These are phyloP conservation scores for Dothistroma pini DNA, from an alignment of 2,329 filamentous ascomycete genomes.

Conservation along the genomic window DNA sequence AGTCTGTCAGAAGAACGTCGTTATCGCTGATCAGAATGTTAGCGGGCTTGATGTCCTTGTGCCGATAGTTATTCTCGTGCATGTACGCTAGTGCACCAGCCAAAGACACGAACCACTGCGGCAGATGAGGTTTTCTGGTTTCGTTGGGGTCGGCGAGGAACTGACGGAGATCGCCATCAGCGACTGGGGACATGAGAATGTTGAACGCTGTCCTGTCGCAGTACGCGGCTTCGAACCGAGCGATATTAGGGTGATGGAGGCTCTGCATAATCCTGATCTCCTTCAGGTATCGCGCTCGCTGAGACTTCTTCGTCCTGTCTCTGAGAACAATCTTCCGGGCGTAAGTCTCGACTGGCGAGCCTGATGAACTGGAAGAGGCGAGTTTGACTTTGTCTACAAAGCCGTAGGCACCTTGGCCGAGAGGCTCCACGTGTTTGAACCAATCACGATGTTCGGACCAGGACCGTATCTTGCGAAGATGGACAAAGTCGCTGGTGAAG, in stretches of 20 bases:
- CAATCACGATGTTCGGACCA: not conserved
- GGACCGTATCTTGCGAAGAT: not conserved
- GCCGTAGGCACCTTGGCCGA: slow-evolving; percentile 12
- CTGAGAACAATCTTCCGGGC: slow-evolving; percentile 9
- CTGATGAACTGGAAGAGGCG: not conserved
- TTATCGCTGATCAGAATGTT: slow-evolving; percentile 81
- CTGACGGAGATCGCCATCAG: slow-evolving; percentile 11
- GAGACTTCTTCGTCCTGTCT: not conserved
- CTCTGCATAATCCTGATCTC: slow-evolving; percentile 14
- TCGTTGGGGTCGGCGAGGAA: slow-evolving; percentile 1
- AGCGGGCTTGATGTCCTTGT: slow-evolving; percentile 80
- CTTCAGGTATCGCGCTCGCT: not conserved
- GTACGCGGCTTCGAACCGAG: slow-evolving; percentile 81
- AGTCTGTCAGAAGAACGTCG: slow-evolving; percentile 9
- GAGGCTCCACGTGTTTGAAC: slow-evolving; percentile 5
- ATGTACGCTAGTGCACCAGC: slow-evolving; percentile 11
- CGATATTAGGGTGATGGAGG: slow-evolving; percentile 38
- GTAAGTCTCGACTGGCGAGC: not conserved
- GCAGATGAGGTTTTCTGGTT: not conserved
- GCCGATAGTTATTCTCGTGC: slow-evolving; percentile 5
- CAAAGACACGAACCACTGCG: slow-evolving; percentile 11
- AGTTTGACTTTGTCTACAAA: slow-evolving; percentile 13
- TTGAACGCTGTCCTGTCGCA: slow-evolving; percentile 39
- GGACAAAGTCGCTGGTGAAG: slow-evolving; percentile 9
- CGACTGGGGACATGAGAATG: slow-evolving; percentile 13